A percentile compares a stretch with the other conserved stretches of the same genome.
These are phyloP conservation scores for Jimgerdemannia flammicorona DNA, from an alignment of 192 early-diverging fungal species.

Conservation along the genomic window DNA sequence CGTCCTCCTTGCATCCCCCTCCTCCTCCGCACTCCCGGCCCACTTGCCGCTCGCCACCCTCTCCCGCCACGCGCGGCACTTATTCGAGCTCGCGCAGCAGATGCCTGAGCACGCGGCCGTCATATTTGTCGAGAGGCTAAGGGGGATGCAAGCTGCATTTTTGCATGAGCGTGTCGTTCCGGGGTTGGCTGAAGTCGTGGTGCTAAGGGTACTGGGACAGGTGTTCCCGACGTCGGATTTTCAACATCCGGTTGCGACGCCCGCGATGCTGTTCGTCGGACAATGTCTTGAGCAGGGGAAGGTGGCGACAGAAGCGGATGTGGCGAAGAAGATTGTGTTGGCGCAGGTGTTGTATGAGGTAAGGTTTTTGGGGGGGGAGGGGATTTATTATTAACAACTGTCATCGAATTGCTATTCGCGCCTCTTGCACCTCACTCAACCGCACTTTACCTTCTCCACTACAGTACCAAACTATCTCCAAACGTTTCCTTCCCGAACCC, in stretches of 20 bases:
- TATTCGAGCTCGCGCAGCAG: not conserved
- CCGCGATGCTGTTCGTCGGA: conserved; percentile 73
- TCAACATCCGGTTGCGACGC: conserved; percentile 77
- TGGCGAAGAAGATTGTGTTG: no score
- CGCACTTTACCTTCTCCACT: no score
- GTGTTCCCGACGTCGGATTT: conserved; percentile 94
- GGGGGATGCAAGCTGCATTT: no score
- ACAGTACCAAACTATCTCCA: conserved; percentile 65
- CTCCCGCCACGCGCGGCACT: not conserved
- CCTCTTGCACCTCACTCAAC: conserved; percentile 10
- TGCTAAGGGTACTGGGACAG: conserved; percentile 64
- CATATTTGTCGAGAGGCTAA: no score
- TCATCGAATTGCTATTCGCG: no score
- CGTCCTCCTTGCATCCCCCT: not conserved
- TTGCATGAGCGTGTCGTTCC: no score
- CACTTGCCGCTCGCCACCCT: conserved; percentile 17
- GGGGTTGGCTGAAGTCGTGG: conserved; percentile 51
- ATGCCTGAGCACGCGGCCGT: not conserved
- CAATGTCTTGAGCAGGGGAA: conserved; percentile 72
- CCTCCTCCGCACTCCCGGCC: conserved; percentile 25
- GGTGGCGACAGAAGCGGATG: no score
- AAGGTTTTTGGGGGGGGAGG: conserved; percentile 63
- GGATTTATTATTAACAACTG: conserved; percentile 53
- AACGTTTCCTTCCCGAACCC: conserved; percentile 71
- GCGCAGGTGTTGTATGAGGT: no score